Conservation (phyloP, 805 yeast genomes). For the Saccharomycopsis sp. region DNA sequence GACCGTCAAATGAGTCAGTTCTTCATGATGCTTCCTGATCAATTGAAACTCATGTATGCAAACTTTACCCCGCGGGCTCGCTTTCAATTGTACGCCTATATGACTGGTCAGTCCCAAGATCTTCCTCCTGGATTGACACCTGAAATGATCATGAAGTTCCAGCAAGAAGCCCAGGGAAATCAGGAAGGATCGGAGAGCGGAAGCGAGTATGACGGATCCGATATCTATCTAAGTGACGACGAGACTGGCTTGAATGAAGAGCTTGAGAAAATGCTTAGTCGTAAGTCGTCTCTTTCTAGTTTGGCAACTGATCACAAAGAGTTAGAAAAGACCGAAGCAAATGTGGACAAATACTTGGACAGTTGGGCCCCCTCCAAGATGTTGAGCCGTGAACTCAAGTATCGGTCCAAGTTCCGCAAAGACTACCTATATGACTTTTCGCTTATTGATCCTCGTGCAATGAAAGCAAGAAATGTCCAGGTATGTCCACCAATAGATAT, state of each 20-base stretch:
- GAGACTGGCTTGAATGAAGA: slow-evolving; percentile 3
- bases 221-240: slow-evolving; percentile 9
- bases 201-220: slow-evolving; percentile 7
- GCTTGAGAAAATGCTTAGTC: slow-evolving; percentile 5
- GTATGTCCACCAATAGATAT: slow-evolving; percentile 30
- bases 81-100: slow-evolving; percentile 10
- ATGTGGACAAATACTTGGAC: slow-evolving; percentile 1
- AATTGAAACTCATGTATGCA: slow-evolving; percentile 7
- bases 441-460: slow-evolving; percentile 2
- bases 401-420: slow-evolving; percentile 8
- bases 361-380: slow-evolving; percentile 3
- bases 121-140: slow-evolving; percentile 14
- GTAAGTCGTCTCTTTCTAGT: slow-evolving; percentile 1
- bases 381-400: slow-evolving; percentile 6
- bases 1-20: slow-evolving; percentile 13
- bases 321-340: neutral
- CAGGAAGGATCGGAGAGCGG: slow-evolving; percentile 3
- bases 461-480: slow-evolving; percentile 7
- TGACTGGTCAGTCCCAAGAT: slow-evolving; percentile 6
- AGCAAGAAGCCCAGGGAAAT: neutral
- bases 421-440: slow-evolving; percentile 9
- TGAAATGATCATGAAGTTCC: slow-evolving; percentile 5
- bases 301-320: neutral
- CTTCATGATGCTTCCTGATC: slow-evolving; percentile 11
- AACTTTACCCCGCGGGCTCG: slow-evolving; percentile 8